phyloP scores from a whole-genome alignment of 805 yeast genomes.

The Naumovozyma baii region DNA sequence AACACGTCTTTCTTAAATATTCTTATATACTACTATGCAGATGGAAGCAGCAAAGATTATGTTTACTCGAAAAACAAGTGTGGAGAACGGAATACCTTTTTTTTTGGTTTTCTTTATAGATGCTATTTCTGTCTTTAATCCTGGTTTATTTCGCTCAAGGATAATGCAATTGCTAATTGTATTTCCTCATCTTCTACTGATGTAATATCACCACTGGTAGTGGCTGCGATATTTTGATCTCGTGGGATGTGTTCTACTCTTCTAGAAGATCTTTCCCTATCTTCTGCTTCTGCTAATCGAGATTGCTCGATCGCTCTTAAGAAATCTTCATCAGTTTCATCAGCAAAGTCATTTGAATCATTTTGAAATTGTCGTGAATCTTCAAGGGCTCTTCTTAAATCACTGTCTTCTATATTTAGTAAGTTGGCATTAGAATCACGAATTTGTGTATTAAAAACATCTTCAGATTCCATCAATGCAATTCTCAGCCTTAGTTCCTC shows the following conservation, averaged over 20 bases:
- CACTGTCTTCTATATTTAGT: slow-evolving; percentile 10
- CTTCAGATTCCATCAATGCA: slow-evolving; percentile 29
- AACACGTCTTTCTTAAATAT: no score
- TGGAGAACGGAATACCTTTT: background rate
- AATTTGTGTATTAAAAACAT: background rate
- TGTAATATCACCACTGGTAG: no score
- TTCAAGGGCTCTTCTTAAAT: slow-evolving; percentile 13
- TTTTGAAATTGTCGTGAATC: slow-evolving; percentile 11
- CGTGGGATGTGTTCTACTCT: no score
- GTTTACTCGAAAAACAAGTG: no score
- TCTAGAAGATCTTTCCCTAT: background rate
- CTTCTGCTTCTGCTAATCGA: slow-evolving; percentile 1
- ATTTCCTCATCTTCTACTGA: slow-evolving; percentile 20
- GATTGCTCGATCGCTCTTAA: slow-evolving; percentile 16
- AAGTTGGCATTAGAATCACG: slow-evolving; percentile 1
- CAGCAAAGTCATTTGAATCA: slow-evolving; percentile 1
- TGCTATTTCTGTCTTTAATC: background rate
- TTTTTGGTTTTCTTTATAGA: background rate
- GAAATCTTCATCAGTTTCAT: slow-evolving; percentile 18
- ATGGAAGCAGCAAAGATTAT: no score
- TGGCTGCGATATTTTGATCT: no score
- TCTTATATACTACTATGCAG: no score
- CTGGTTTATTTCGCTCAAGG: slow-evolving; percentile 22
- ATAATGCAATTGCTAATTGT: slow-evolving; percentile 28
- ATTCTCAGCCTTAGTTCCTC: slow-evolving; percentile 27